Evolutionary conservation across 768 basidiomycete genomes (phyloP).

Genomic region (Dioszegia crocea): DNA sequence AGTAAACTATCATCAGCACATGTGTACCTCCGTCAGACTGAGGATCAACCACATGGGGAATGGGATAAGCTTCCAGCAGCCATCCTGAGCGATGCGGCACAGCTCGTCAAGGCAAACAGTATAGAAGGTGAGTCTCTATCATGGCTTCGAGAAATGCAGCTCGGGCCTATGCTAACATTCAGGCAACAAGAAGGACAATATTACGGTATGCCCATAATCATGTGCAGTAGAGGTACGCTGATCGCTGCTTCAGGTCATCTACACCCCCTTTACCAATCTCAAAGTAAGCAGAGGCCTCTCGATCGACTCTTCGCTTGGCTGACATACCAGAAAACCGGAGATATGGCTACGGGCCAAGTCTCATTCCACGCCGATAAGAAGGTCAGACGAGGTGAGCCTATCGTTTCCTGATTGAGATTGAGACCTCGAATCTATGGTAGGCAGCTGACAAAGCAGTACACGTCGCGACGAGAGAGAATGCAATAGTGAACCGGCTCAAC

Average conservation of each 20-base stretch:
- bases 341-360: slow-evolving; percentile 95
- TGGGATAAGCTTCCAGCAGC: slow-evolving; percentile 85
- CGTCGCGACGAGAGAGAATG: slow-evolving; percentile 74
- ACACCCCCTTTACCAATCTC: slow-evolving; percentile 85
- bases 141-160: not conserved
- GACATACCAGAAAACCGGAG: slow-evolving; percentile 79
- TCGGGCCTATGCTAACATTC: slow-evolving; percentile 1
- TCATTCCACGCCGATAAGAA: slow-evolving; percentile 88
- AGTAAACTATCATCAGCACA: slow-evolving; percentile 79
- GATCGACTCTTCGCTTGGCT: not conserved
- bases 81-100: slow-evolving; percentile 78
- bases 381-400: slow-evolving; percentile 69
- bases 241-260: slow-evolving; percentile 60
- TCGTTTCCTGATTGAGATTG: no score
- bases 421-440: no score
- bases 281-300: slow-evolving; percentile 58
- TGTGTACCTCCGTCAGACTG: slow-evolving; percentile 87
- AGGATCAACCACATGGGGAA: slow-evolving; percentile 56
- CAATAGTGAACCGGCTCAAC: slow-evolving; percentile 84
- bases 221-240: not conserved
- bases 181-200: slow-evolving; percentile 95
- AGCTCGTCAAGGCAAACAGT: slow-evolving; percentile 95
- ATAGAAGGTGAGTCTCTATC: slow-evolving; percentile 67
- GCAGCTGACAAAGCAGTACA: slow-evolving; percentile 57
- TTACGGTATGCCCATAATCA: slow-evolving; percentile 54